These are phyloP conservation scores for Hyphopichia buzzinii DNA, from an alignment of 1,139 yeast species.

Conservation along the genomic window DNA sequence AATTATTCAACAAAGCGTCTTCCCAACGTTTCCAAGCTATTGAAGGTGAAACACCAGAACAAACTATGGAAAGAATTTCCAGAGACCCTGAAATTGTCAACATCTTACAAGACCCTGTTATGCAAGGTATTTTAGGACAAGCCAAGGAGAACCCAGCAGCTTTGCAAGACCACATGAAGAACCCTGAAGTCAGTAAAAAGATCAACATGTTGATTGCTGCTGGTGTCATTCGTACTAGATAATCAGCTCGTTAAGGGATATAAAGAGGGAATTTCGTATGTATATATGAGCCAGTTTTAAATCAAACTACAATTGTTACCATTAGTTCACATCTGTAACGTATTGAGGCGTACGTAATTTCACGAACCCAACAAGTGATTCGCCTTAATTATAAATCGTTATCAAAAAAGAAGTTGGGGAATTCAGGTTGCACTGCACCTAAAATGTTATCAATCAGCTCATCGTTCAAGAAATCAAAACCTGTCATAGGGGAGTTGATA, in stretches of 20 bases:
- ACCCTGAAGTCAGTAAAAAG: constrained; percentile 89
- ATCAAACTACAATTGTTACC: too few relatives aligned
- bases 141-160: constrained; percentile 97
- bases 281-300: too few relatives aligned
- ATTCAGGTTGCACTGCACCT: constrained; percentile 16
- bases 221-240: constrained; percentile 93
- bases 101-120: constrained; percentile 92
- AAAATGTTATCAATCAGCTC: constrained; percentile 5
- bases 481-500: not conserved
- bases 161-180: constrained; percentile 94
- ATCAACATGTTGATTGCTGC: constrained; percentile 91
- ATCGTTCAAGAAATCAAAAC: constrained; percentile 1
- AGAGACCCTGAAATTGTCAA: constrained; percentile 92
- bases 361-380: too few relatives aligned
- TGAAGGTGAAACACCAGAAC: constrained; percentile 93
- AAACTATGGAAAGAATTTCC: constrained; percentile 86
- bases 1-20: constrained; percentile 73
- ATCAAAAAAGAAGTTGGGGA: constrained; percentile 43
- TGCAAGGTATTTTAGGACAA: constrained; percentile 93
- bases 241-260: too few relatives aligned
- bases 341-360: too few relatives aligned
- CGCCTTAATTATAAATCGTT: constrained; percentile 22
- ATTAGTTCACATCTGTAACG: too few relatives aligned
- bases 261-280: too few relatives aligned
- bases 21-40: constrained; percentile 74